Conservation (phyloP, 345 rosid species). For the Trapa incisa region DNA sequence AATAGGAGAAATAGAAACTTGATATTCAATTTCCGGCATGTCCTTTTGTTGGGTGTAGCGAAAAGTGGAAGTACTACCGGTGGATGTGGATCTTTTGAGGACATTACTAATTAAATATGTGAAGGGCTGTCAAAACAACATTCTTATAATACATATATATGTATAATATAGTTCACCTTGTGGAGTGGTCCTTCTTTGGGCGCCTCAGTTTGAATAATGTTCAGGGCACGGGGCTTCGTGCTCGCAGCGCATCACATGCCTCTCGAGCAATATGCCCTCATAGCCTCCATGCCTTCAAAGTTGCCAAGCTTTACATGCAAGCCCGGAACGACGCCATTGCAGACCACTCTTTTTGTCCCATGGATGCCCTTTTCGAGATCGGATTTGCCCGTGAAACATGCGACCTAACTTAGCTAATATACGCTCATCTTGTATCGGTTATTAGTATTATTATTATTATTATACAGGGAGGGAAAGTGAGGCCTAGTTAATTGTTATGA, state of each 20-base stretch:
- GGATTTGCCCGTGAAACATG: too few species aligned
- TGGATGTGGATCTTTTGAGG: not conserved
- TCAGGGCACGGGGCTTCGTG: not conserved
- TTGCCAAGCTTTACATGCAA: too few species aligned
- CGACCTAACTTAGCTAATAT: too few species aligned
- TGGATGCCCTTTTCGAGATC: too few species aligned
- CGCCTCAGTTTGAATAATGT: conserved; percentile 1
- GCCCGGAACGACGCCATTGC: too few species aligned
- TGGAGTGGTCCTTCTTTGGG: conserved; percentile 2
- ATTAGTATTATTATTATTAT: too few species aligned
- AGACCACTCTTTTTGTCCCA: too few species aligned
- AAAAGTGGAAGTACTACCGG: not conserved
- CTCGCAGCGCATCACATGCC: not conserved
- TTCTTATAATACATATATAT: too few species aligned
- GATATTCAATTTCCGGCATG: not conserved
- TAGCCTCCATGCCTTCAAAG: too few species aligned
- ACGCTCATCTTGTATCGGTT: not conserved
- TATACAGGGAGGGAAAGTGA: too few species aligned
- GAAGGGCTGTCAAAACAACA: not conserved
- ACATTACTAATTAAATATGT: not conserved
- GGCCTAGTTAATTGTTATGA: not conserved
- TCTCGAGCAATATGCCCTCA: not conserved
- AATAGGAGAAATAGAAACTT: not conserved
- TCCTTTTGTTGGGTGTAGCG: not conserved
- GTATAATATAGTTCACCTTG: not conserved